These are phyloP conservation scores for Ascocoryne sarcoides DNA, from an alignment of 2,329 filamentous ascomycete species.

Conservation along the genomic window DNA sequence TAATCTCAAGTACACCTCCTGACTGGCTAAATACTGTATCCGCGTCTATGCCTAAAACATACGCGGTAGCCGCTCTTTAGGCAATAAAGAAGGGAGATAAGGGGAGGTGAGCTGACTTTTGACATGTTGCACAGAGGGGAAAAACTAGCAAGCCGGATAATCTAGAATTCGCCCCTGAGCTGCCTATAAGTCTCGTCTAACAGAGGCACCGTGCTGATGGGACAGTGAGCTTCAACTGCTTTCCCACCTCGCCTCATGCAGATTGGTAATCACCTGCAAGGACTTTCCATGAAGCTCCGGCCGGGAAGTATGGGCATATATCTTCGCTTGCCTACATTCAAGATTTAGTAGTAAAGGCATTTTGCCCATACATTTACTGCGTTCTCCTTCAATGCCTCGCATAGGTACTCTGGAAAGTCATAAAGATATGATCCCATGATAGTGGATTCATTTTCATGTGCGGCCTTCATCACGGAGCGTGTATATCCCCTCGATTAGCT, in stretches of 20 bases:
- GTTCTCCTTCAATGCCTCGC: slow-evolving; percentile 45
- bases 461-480: slow-evolving; percentile 47
- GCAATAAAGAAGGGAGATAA: too few relatives aligned
- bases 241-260: slow-evolving; percentile 34
- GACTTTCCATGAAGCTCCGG: slow-evolving; percentile 36
- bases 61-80: too few relatives aligned
- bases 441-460: slow-evolving; percentile 50
- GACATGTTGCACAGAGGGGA: too few relatives aligned
- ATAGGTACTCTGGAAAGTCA: slow-evolving; percentile 52
- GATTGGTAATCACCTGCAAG: slow-evolving; percentile 29
- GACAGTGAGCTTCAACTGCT: slow-evolving; percentile 34
- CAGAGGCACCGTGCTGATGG: slow-evolving; percentile 39
- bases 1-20: too few relatives aligned
- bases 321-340: slow-evolving; percentile 38
- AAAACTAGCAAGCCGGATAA: too few relatives aligned
- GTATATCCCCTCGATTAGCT: slow-evolving; percentile 51
- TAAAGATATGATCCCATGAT: slow-evolving; percentile 56
- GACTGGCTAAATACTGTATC: too few relatives aligned
- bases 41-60: too few relatives aligned
- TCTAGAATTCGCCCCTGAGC: too few relatives aligned
- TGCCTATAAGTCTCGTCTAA: too few relatives aligned
- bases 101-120: too few relatives aligned
- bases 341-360: slow-evolving; percentile 49
- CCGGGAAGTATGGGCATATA: slow-evolving; percentile 45
- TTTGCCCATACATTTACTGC: slow-evolving; percentile 56